phyloP scores from a whole-genome alignment of 495 filamentous ascomycete genomes.

The Penicillium fimorum region DNA sequence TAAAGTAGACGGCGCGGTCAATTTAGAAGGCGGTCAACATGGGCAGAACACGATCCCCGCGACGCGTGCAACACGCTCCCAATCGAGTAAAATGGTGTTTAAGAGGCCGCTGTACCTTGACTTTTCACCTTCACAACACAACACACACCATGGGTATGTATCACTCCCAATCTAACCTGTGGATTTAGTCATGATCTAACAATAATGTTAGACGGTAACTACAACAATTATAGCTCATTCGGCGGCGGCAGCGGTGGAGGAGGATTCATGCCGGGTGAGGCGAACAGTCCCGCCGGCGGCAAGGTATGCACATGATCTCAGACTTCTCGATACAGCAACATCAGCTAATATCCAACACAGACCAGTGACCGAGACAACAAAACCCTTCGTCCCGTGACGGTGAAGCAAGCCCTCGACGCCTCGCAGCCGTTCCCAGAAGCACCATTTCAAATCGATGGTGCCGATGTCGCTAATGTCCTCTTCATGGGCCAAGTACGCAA shows the following conservation, averaged over 20 bases:
- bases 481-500: slow-evolving; percentile 88
- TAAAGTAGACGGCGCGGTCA: neutral
- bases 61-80: slow-evolving; percentile 46
- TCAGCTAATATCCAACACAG: slow-evolving; percentile 10
- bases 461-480: slow-evolving; percentile 61
- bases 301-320: slow-evolving; percentile 27
- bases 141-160: slow-evolving; percentile 36
- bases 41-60: slow-evolving; percentile 27
- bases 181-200: slow-evolving; percentile 1
- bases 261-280: slow-evolving; percentile 61
- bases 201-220: slow-evolving; percentile 26
- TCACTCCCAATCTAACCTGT: neutral
- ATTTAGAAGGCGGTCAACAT: neutral
- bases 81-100: slow-evolving; percentile 43
- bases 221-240: slow-evolving; percentile 54
- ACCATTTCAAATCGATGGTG: slow-evolving; percentile 74
- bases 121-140: slow-evolving; percentile 16
- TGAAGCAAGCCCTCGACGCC: slow-evolving; percentile 88
- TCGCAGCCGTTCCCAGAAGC: slow-evolving; percentile 69
- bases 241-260: slow-evolving; percentile 60
- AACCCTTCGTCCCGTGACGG: slow-evolving; percentile 85
- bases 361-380: slow-evolving; percentile 52
- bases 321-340: neutral
- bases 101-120: slow-evolving; percentile 6
- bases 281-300: slow-evolving; percentile 47